These are phyloP conservation scores for Phytophthora foliorum DNA, from an alignment of 352 stramenopile species.

Conservation along the genomic window DNA sequence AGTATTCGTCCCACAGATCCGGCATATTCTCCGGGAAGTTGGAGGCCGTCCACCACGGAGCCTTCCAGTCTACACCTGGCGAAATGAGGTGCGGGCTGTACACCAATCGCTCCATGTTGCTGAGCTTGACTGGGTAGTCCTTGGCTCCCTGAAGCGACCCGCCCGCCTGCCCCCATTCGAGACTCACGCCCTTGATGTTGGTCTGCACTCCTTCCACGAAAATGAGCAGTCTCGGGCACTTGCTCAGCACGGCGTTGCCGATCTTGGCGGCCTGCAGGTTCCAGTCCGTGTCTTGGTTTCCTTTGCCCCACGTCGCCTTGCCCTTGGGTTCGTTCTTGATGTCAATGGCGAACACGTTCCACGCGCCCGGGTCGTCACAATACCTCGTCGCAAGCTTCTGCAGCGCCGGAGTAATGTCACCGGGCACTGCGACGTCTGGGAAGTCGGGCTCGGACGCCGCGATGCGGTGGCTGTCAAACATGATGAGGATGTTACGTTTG, in stretches of 20 bases:
- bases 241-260: slow-evolving; percentile 73
- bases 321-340: slow-evolving; percentile 87
- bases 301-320: slow-evolving; percentile 71
- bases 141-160: slow-evolving; percentile 70
- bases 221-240: slow-evolving; percentile 67
- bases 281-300: slow-evolving; percentile 73
- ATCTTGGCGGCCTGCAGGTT: slow-evolving; percentile 67
- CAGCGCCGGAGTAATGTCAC: slow-evolving; percentile 66
- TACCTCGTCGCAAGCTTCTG: slow-evolving; percentile 67
- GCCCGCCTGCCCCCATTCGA: slow-evolving; percentile 70
- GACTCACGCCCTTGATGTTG: slow-evolving; percentile 63
- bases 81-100: slow-evolving; percentile 79
- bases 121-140: slow-evolving; percentile 70
- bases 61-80: slow-evolving; percentile 68
- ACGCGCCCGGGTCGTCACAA: slow-evolving; percentile 64
- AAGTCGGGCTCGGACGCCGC: slow-evolving; percentile 65
- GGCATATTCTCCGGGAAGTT: slow-evolving; percentile 77
- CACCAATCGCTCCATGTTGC: slow-evolving; percentile 75
- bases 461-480: slow-evolving; percentile 79
- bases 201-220: slow-evolving; percentile 84
- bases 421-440: slow-evolving; percentile 59
- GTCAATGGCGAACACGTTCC: slow-evolving; percentile 82
- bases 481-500: slow-evolving; percentile 74
- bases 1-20: slow-evolving; percentile 71
- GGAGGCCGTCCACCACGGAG: slow-evolving; percentile 68